Conservation (phyloP, 805 yeast species). For the Kodamaea neixiangensis region DNA sequence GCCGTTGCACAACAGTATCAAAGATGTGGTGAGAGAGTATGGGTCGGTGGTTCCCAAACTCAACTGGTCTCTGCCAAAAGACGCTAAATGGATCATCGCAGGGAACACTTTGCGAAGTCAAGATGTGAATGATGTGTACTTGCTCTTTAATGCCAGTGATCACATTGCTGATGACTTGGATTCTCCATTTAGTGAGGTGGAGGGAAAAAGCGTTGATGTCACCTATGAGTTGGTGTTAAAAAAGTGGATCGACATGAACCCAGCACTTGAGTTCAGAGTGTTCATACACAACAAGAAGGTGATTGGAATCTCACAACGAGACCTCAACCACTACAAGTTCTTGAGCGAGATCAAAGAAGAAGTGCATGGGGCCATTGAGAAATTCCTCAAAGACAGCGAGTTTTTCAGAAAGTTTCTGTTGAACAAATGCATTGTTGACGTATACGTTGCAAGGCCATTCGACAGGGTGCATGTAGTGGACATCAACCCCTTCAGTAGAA, state of each 20-base stretch:
- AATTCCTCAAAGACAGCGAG: conserved; percentile 52
- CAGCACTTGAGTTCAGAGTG: conserved; percentile 89
- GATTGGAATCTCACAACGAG: conserved; percentile 82
- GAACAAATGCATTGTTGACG: conserved; percentile 64
- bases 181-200: conserved; percentile 60
- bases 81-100: conserved; percentile 88
- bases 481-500: conserved; percentile 79
- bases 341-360: conserved; percentile 53
- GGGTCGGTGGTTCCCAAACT: conserved; percentile 74
- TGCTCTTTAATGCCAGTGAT: conserved; percentile 82
- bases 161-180: conserved; percentile 84
- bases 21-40: conserved; percentile 44
- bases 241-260: conserved; percentile 81
- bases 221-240: conserved; percentile 76
- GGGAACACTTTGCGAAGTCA: conserved; percentile 74
- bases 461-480: conserved; percentile 71
- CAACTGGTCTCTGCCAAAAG: conserved; percentile 97
- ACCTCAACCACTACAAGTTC: conserved; percentile 78
- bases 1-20: conserved; percentile 59
- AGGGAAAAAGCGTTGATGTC: too few species aligned
- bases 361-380: conserved; percentile 49
- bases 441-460: conserved; percentile 78
- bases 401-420: conserved; percentile 17
- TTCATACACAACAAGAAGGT: conserved; percentile 67
- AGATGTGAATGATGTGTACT: conserved; percentile 71